A percentile compares a stretch with the other conserved stretches of the same genome.
Conservation (phyloP, 352 stramenopile species). For the Saprolegnia parasitica region DNA sequence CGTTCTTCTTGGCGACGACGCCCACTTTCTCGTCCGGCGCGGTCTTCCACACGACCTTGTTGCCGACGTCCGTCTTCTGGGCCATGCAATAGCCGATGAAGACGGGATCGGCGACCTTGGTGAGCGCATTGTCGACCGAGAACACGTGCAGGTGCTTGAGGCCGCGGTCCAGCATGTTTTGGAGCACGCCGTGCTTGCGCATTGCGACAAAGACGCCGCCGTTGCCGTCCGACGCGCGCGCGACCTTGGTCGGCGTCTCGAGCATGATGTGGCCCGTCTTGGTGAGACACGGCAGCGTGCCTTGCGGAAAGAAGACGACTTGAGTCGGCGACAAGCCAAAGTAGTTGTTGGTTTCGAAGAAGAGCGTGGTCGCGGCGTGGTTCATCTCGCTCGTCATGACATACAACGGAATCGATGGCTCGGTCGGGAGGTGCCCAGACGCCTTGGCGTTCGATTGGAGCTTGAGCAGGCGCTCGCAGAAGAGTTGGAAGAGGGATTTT, state of each 20-base stretch:
- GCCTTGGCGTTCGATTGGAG: conserved; percentile 50
- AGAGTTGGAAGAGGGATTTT: conserved; percentile 93
- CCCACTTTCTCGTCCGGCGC: conserved; percentile 91
- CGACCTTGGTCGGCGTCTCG: conserved; percentile 72
- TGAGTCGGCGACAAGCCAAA: conserved; percentile 90
- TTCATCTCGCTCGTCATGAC: conserved; percentile 98
- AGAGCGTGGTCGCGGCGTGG: conserved; percentile 86
- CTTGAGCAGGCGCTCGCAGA: conserved; percentile 86
- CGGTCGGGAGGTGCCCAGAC: conserved; percentile 15
- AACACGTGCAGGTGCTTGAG: conserved; percentile 96
- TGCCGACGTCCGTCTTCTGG: conserved; percentile 91
- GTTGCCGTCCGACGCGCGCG: conserved; percentile 96
- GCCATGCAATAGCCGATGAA: conserved; percentile 96
- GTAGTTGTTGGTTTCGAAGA: conserved; percentile 87
- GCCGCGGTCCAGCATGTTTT: conserved; percentile 70
- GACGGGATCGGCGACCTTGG: conserved; percentile 91
- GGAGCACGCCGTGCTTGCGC: conserved; percentile 78
- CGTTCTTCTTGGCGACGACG: conserved; percentile 79
- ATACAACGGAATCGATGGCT: conserved; percentile 73
- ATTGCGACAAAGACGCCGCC: conserved; percentile 84
- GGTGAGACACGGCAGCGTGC: conserved; percentile 94
- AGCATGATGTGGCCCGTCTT: conserved; percentile 95
- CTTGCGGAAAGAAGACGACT: conserved; percentile 95
- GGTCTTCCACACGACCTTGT: conserved; percentile 96
- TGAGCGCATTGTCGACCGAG: conserved; percentile 97